Base-by-base conservation (phyloP, 179 eudicot species). In the Dionaea muscipula region DNA sequence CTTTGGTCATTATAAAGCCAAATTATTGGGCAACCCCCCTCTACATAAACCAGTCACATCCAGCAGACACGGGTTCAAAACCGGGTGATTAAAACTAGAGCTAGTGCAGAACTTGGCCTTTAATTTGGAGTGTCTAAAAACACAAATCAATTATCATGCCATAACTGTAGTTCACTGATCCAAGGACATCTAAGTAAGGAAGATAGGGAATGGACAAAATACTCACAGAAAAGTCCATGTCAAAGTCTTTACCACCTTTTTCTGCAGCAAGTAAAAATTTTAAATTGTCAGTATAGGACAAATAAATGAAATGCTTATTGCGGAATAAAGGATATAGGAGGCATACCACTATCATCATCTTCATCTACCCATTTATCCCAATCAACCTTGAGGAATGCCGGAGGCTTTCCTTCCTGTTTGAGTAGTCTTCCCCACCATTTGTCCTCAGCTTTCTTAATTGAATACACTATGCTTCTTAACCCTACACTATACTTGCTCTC, bases 301-400 rank as follows among this genome's bases (percentile, higher is more conserved):
- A 15, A 3, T 26, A 36, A 24, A 53, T 14, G 25, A 22, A 17
- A 31, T 12, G 16, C 11, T 9, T 22, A 43, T 2, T 18, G 11
- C 19, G 14, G 35, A 51, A 24, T 16, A 37, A 36, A 15, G 12
- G 17, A 17, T n/a, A 33, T 28, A 18, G 51, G 54, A 23, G 15
- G 41, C 68, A 46, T 47, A 84, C 83, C 89, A 55, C 72, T 55
- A 19, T 76, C 75, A 46, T 71, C 94, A 60, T 85, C 89, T 76
- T 85, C 94, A 68, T 85, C 94, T 24, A 78, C 82, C 94, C 89
- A 85, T 66, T 75, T 85, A 46, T 82, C 84, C 94, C 94, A 85
- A 52, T 85, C 94, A 65, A 80, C 89, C 66, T 79, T 85, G 59
- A 85, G 47, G 68, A 82, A 85, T 16, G 60, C 48, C 0, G 85